Base-by-base conservation (phyloP, 2,329 filamentous ascomycete species). In the Epichloe gansuensis region DNA sequence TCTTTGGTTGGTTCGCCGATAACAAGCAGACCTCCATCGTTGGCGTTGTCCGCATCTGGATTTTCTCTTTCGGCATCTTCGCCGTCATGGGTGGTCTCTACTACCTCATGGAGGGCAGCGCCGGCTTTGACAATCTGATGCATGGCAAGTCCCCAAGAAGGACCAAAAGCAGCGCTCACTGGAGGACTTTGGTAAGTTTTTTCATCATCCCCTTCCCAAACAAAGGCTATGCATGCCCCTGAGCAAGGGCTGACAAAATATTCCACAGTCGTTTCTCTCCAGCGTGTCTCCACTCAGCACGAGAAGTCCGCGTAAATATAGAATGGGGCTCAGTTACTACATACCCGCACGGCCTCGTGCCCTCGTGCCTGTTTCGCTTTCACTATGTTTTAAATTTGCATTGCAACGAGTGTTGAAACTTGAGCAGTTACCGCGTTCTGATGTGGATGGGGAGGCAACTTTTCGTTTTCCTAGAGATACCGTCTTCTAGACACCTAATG, bases 51-150 rank as follows among this genome's bases (percentile, higher is more conserved):
- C 86, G 88, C 77, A 80, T 94, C 67, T 95, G 88, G 87, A 82
- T 93, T 63, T 93, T 91, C 77, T 91, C 88, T 15, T 88, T 94
- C 67, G 90, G 89, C 67, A 77, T 94, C 64, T 93, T 94, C 77
- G 89, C 84, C 67, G 78, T 90, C 65, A 82, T 91, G 79, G 86
- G 83, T 63, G 82, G 81, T 67, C 70, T 85, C 42, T 74, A 74
- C 70, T 91, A 90, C 75, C 78, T 93, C 63, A 80, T 95, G 65
- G 84, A 91, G 69, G 86, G 86, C 68, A 89, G 83, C 63, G 72
- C 79, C 56, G 84, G 85, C 57, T 95, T 95, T 69, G 87, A 95
- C 72, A 91, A 93, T 75, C 77, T 95, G 58, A 93, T 95, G 86
- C 88, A 95, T 73, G 88, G 88, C 67, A 91, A 91, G 76, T 86